Conservation (phyloP, 495 filamentous ascomycete genomes). For the Penicillium simplicissimum region DNA sequence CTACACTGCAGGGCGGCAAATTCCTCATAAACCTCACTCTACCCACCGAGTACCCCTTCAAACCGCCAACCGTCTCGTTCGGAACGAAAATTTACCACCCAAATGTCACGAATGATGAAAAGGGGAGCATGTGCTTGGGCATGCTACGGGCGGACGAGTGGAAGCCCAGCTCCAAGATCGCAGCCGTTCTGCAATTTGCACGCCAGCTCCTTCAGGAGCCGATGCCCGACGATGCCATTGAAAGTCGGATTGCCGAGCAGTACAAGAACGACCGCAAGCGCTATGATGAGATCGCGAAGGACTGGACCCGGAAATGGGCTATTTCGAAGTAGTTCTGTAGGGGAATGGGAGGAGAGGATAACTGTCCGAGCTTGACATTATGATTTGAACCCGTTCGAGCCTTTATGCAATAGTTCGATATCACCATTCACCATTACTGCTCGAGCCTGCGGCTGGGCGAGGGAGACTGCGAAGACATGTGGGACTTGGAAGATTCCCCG, state of each 20-base stretch:
- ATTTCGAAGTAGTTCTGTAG: constrained; percentile 31
- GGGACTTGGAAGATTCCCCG: neutral
- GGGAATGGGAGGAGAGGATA: neutral
- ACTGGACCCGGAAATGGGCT: constrained; percentile 83
- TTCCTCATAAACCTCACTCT: constrained; percentile 78
- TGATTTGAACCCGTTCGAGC: constrained; percentile 1
- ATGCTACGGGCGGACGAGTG: constrained; percentile 87
- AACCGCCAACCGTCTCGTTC: constrained; percentile 83
- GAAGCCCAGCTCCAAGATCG: constrained; percentile 85
- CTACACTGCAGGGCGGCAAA: constrained; percentile 60
- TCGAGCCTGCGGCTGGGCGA: neutral
- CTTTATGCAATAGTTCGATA: neutral
- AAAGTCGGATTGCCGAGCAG: constrained; percentile 82
- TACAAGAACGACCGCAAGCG: constrained; percentile 69
- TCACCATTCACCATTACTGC: neutral
- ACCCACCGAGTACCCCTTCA: constrained; percentile 92
- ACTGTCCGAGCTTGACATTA: constrained; percentile 5
- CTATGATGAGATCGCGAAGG: constrained; percentile 80
- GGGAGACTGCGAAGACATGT: neutral
- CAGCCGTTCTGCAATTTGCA: constrained; percentile 76
- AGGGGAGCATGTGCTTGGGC: constrained; percentile 88
- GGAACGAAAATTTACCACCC: constrained; percentile 97
- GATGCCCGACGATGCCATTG: constrained; percentile 92
- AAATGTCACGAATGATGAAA: constrained; percentile 92
- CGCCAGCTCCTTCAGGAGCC: constrained; percentile 79